phyloP scores from a whole-genome alignment of 1,284 basidiomycete genomes.

The Bjerkandera adusta region DNA sequence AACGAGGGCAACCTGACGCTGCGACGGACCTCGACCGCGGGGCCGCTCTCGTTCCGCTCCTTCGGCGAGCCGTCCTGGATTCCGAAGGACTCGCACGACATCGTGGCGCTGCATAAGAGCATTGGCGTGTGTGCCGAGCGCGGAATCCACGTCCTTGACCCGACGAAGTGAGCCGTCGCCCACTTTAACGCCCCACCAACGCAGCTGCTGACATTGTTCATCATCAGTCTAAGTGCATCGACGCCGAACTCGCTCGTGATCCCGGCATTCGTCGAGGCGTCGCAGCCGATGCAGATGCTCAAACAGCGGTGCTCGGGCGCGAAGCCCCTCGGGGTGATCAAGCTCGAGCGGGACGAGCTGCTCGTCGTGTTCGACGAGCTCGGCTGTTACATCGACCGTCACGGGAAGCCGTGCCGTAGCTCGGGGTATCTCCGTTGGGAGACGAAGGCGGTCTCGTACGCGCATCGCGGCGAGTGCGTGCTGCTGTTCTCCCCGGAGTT shows the following conservation, averaged over 20 bases:
- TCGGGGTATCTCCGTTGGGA: conserved; percentile 75
- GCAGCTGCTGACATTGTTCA: conserved; percentile 4
- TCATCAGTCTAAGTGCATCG: conserved; percentile 34
- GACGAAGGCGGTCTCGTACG: conserved; percentile 56
- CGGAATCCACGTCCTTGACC: conserved; percentile 63
- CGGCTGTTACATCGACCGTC: conserved; percentile 71
- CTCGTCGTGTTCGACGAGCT: conserved; percentile 70
- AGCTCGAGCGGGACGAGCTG: conserved; percentile 53
- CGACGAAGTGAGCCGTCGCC: conserved; percentile 56
- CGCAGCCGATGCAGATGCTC: conserved; percentile 43
- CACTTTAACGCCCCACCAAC: neutral
- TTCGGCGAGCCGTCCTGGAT: conserved; percentile 69
- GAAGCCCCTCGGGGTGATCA: conserved; percentile 67
- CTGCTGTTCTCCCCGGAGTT: conserved; percentile 72
- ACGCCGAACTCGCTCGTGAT: conserved; percentile 45
- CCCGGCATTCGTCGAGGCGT: conserved; percentile 57
- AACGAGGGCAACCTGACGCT: conserved; percentile 30
- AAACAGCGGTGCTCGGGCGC: conserved; percentile 57
- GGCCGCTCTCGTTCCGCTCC: conserved; percentile 45
- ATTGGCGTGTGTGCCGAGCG: conserved; percentile 63
- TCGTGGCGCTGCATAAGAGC: conserved; percentile 57
- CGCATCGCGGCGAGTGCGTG: conserved; percentile 56
- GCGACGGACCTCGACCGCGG: conserved; percentile 26
- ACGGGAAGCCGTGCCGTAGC: conserved; percentile 60
- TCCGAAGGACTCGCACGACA: conserved; percentile 61